Base-by-base conservation (phyloP, 139 green algal genomes). In the Tetratostichococcus sp. region DNA sequence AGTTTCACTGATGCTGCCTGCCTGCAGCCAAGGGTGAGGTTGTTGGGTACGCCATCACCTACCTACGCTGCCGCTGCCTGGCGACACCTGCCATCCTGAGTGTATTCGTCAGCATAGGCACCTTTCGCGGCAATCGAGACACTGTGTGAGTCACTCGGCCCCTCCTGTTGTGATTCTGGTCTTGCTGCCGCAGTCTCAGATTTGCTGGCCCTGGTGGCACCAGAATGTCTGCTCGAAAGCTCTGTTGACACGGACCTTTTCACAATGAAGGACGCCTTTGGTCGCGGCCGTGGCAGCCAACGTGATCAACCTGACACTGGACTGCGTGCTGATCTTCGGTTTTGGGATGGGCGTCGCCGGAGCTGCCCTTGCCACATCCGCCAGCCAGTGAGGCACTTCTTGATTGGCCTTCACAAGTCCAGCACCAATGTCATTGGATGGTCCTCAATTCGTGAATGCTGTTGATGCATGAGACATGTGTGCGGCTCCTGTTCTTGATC, bases 321-420 rank as follows among this genome's bases (percentile, higher is more conserved):
- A 81, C 43, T 59, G 67, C 23, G 30, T 81, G 4, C 66, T 81
- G 23, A 81, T 81, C 31, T 81, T 81, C 35, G 71, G 28, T 17
- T 30, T 81, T 25, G 66, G 71, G 11, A 74, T 66, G 77, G 77
- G 77, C 4, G 77, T 81, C 57, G 77, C 77, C 14, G 77, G 77
- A 1, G 75, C 32, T 23, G 31, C 50, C 19, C 14, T 62, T 26
- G 50, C 50, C 2, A 62, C 50, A 2, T 62, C 50, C 50, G 50
- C 50, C 11, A 62, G 50, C 50, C 50, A 62, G 50, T 50, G 39
- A 50, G 39, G 39, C 39, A 6, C 39, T 50, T 50, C 39, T 11
- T 50, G 8, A 11, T n/a, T n/a, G n/a, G n/a, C n/a, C n/a, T n/a
- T n/a, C n/a, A 11, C 39, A 50, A 50, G 39, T 11, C 39, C 39